These are phyloP conservation scores for Ocimum tenuiflorum DNA, from an alignment of 257 asterid genomes.

Conservation along the genomic window DNA sequence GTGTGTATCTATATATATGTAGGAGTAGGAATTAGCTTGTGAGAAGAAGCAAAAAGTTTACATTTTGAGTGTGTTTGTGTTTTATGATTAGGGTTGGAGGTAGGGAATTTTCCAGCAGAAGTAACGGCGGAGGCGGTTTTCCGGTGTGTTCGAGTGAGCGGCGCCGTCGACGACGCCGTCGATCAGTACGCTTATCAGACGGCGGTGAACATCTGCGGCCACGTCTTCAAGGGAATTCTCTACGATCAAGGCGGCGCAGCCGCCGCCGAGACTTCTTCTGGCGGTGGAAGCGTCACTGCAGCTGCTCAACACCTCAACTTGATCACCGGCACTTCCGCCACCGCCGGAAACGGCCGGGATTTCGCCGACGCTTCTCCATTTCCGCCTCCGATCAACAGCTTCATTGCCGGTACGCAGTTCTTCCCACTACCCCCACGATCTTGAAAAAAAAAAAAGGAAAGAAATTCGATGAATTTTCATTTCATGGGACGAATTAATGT, in stretches of 20 bases:
- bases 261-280: slow-evolving; percentile 53
- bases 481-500: no score
- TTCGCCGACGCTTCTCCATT: slow-evolving; percentile 52
- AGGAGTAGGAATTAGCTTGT: no score
- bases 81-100: slow-evolving; percentile 56
- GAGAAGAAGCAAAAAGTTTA: not conserved
- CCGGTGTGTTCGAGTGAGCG: slow-evolving; percentile 81
- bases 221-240: slow-evolving; percentile 70
- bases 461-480: not conserved
- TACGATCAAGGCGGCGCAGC: not conserved
- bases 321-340: slow-evolving; percentile 16
- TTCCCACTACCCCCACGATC: no score
- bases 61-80: no score
- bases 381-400: slow-evolving; percentile 63
- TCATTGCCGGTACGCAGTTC: slow-evolving; percentile 55
- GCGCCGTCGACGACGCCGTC: slow-evolving; percentile 61
- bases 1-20: not conserved
- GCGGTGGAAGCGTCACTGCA: slow-evolving; percentile 73
- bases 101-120: slow-evolving; percentile 75
- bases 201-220: slow-evolving; percentile 86
- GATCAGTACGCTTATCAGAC: slow-evolving; percentile 84
- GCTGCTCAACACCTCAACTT: slow-evolving; percentile 46
- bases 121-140: slow-evolving; percentile 66
- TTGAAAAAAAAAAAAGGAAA: not conserved
- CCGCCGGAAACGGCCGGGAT: no score